Evolutionary conservation across 176 grass and related monocot species (phyloP), one percentile per base, ranked within the genome.

Genomic region (Phoenix roebelenii): DNA sequence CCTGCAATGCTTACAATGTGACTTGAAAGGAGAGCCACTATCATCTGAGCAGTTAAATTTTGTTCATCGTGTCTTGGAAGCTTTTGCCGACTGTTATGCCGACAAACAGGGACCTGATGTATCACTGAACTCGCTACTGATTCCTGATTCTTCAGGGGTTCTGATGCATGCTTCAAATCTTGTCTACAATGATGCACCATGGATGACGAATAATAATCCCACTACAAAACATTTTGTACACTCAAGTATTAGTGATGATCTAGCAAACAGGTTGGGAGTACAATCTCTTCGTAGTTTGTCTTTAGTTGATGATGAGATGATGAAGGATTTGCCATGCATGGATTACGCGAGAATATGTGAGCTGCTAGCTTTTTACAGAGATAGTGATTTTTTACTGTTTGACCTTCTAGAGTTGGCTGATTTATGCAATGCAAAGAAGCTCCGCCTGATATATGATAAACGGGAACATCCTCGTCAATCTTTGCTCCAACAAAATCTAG

Each of bases 391-490:
- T 70, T 56, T 96, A 77, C 54, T 96, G 71, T 96, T 90, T 77
- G 92, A 96, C 55, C 78, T 96, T 67, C 66, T 90, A 72, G 92
- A 96, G 78, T 77, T 96, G 74, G 92, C 92, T 77, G 86, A 96
- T 60, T 72, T 71, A 71, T 90, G 92, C 84, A 89, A 79, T 50
- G 77, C 92, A 70, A 96, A 87, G 58, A 96, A 96, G 85, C 70
- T 96, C 53, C 86, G 87, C 63, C 69, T 96, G 23, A 88, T 96
- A 52, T 90, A 96, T 88, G 92, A 96, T 68, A 96, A 90, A 83
- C 73, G 92, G 58, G 80, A 90, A 56, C 92, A 96, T 82, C 78
- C 87, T 29, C 82, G 85, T 57, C 86, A 90, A 75, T 90, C 92
- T 32, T 76, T 96, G 64, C 81, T 96, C 65, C 83, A 96, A 66